These are phyloP conservation scores for Leccinum pachyderme DNA, from an alignment of 1,284 basidiomycete genomes.

Conservation along the genomic window DNA sequence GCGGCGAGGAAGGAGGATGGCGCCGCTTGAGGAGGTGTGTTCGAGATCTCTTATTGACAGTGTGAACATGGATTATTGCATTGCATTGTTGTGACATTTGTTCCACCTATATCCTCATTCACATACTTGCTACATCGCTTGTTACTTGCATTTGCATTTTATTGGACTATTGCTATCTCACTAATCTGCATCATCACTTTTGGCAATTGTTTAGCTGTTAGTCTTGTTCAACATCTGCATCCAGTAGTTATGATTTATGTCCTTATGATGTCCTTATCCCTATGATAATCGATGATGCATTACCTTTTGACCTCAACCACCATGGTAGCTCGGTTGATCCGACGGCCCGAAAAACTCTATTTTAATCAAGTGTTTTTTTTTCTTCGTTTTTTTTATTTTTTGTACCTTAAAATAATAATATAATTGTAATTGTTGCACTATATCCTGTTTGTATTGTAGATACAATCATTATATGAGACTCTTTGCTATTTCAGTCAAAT, in stretches of 20 bases:
- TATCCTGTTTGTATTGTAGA: no score
- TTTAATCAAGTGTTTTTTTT: no score
- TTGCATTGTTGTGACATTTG: not conserved
- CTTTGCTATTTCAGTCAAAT: no score
- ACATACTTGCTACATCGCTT: not conserved
- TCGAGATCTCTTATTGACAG: not conserved
- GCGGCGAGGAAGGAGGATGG: constrained; percentile 15
- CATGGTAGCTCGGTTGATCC: not conserved
- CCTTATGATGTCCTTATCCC: constrained; percentile 2
- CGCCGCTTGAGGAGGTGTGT: constrained; percentile 1
- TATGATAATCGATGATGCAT: not conserved
- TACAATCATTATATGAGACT: no score
- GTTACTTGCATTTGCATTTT: not conserved
- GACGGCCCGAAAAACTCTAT: not conserved
- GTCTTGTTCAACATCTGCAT: not conserved
- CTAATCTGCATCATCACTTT: not conserved
- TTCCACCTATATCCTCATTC: not conserved
- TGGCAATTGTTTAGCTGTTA: constrained; percentile 10
- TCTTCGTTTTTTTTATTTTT: no score
- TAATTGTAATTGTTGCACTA: no score
- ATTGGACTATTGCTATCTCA: not conserved
- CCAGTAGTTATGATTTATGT: not conserved
- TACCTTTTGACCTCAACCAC: not conserved
- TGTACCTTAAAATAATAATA: no score
- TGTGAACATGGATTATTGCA: not conserved